phyloP scores from a whole-genome alignment of 2,329 filamentous ascomycete species.

The Diaporthe aspalathi region DNA sequence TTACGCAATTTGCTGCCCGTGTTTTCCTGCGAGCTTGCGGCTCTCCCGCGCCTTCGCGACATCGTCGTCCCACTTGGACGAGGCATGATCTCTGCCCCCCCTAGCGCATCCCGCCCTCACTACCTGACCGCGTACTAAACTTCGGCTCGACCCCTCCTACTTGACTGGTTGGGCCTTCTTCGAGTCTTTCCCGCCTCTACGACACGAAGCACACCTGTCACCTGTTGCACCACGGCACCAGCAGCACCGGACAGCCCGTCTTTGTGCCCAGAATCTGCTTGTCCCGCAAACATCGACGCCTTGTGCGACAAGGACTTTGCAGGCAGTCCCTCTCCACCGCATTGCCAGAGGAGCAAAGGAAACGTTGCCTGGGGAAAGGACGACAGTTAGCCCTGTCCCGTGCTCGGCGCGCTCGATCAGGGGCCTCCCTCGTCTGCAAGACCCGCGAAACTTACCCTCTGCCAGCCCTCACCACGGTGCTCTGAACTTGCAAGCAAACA shows the following conservation, averaged over 20 bases:
- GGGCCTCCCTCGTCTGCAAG: constrained; percentile 35
- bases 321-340: constrained; percentile 24
- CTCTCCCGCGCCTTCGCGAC: constrained; percentile 40
- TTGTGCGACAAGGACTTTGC: constrained; percentile 36
- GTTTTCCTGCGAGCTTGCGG: constrained; percentile 42
- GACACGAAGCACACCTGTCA: constrained; percentile 37
- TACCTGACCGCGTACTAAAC: constrained; percentile 37
- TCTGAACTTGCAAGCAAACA: constrained; percentile 26
- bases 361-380: constrained; percentile 26
- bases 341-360: constrained; percentile 19
- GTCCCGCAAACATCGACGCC: constrained; percentile 36
- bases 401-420: constrained; percentile 29
- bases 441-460: constrained; percentile 35
- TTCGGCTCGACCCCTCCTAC: constrained; percentile 35
- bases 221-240: constrained; percentile 36
- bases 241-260: constrained; percentile 31
- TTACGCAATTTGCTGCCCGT: constrained; percentile 41
- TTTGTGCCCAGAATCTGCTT: constrained; percentile 32
- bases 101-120: constrained; percentile 37
- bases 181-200: constrained; percentile 37
- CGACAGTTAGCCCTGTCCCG: constrained; percentile 35
- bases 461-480: constrained; percentile 33
- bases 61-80: constrained; percentile 40
- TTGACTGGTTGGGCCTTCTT: constrained; percentile 11
- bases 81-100: constrained; percentile 37